These are phyloP conservation scores for Quercus lobata DNA, from an alignment of 331 rosid genomes.

Conservation along the genomic window DNA sequence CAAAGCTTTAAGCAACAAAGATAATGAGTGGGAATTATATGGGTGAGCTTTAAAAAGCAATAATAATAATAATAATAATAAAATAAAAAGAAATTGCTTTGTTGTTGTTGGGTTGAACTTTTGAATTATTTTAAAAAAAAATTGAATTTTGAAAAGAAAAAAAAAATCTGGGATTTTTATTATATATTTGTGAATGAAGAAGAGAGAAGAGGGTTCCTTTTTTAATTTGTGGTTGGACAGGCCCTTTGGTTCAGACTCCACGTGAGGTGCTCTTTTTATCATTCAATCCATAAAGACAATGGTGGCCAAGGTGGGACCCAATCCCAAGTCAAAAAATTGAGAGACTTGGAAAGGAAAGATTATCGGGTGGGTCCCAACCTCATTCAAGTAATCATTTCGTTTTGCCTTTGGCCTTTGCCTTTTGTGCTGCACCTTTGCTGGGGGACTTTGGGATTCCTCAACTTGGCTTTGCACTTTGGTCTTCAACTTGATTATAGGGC, in stretches of 20 bases:
- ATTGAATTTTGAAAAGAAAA: slow-evolving; percentile 23
- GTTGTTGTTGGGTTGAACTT: slow-evolving; percentile 33
- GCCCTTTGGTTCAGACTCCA: slow-evolving; percentile 93
- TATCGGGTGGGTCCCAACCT: slow-evolving; percentile 58
- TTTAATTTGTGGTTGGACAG: slow-evolving; percentile 84
- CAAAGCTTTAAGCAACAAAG: slow-evolving; percentile 91
- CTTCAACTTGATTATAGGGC: background rate
- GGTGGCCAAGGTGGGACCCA: slow-evolving; percentile 93
- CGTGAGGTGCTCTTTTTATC: slow-evolving; percentile 99
- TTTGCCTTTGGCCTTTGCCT: slow-evolving; percentile 71
- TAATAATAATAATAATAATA: background rate
- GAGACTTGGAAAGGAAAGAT: slow-evolving; percentile 83
- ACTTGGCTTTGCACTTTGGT: background rate
- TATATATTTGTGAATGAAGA: background rate
- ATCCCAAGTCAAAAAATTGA: slow-evolving; percentile 83
- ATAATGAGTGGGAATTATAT: slow-evolving; percentile 95
- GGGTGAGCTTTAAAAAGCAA: slow-evolving; percentile 80
- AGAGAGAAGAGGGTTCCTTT: slow-evolving; percentile 20
- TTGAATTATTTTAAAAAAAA: slow-evolving; percentile 3
- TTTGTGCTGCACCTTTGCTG: slow-evolving; percentile 58
- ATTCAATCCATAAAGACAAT: slow-evolving; percentile 96
- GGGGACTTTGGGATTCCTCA: slow-evolving; percentile 54
- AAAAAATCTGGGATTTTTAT: slow-evolving; percentile 12
- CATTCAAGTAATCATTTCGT: slow-evolving; percentile 91
- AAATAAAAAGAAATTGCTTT: slow-evolving; percentile 35